Evolutionary conservation across 192 early-diverging fungal species (phyloP).

Genomic region (Haplosporangium gracile): DNA sequence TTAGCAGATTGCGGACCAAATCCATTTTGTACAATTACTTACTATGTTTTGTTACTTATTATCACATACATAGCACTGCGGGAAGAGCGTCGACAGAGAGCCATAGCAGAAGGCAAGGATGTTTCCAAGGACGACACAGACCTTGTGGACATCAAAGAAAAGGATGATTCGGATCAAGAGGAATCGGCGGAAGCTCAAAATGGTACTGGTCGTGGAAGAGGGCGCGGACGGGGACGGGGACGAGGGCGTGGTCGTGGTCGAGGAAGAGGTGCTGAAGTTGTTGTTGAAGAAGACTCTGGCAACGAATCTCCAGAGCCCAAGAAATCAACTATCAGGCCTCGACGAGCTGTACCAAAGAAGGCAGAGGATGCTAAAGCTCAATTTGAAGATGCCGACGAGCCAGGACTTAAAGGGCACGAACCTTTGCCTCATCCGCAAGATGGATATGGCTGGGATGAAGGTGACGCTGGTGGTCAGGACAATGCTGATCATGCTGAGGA

Average conservation of each 20-base stretch:
- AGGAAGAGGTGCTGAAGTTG: not conserved
- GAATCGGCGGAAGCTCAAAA: not conserved
- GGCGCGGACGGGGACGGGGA: conserved; percentile 11
- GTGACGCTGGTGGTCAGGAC: not conserved
- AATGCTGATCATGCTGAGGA: conserved; percentile 11
- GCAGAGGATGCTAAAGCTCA: not conserved
- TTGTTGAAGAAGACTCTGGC: conserved; percentile 6
- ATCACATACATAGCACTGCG: conserved; percentile 15
- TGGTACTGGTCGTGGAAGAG: conserved; percentile 16
- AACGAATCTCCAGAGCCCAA: not conserved
- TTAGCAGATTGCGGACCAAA: no score
- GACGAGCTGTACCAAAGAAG: not conserved
- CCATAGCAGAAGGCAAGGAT: conserved; percentile 20
- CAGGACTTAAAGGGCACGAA: not conserved
- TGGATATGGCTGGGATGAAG: conserved; percentile 45
- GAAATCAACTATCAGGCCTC: not conserved
- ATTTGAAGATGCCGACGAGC: not conserved
- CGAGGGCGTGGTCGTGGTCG: conserved; percentile 17
- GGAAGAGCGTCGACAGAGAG: conserved; percentile 30
- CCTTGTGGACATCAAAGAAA: conserved; percentile 25
- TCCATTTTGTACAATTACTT: not conserved
- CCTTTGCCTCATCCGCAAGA: conserved; percentile 41
- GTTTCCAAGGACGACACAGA: conserved; percentile 5
- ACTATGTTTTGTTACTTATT: not conserved
- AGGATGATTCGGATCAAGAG: conserved; percentile 10